Percentiles rank a stretch among this genome's conserved stretches.
These are phyloP conservation scores for Malus hybrid DNA, from an alignment of 331 rosid species.

Conservation along the genomic window DNA sequence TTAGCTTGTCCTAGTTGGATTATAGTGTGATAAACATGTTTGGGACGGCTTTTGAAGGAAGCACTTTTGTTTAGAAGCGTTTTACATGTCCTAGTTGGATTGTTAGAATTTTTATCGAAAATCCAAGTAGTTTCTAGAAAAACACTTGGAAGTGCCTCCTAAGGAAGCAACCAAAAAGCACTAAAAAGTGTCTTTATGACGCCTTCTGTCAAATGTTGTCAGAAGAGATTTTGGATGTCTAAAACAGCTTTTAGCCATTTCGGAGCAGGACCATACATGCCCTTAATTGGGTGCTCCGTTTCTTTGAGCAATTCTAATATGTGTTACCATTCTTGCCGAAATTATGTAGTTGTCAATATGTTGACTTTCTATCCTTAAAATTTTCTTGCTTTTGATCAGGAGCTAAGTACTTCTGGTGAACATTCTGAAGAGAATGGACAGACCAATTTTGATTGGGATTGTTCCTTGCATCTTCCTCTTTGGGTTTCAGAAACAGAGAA, in stretches of 20 bases:
- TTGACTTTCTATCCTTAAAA: neutral
- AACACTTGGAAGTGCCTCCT: too few species aligned
- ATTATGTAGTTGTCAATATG: neutral
- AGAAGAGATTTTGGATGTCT: too few species aligned
- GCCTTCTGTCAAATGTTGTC: too few species aligned
- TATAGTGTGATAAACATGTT: neutral
- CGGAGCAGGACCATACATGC: too few species aligned
- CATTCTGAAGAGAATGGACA: slow-evolving; percentile 3
- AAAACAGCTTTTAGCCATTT: too few species aligned
- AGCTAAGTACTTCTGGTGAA: slow-evolving; percentile 21
- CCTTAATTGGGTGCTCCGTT: neutral
- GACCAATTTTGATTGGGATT: slow-evolving; percentile 62
- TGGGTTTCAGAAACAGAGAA: slow-evolving; percentile 81
- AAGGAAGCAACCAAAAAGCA: too few species aligned
- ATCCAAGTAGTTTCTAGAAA: too few species aligned
- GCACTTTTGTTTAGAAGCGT: too few species aligned
- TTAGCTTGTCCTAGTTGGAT: neutral
- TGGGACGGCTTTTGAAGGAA: too few species aligned
- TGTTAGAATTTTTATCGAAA: too few species aligned
- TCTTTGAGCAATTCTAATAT: neutral
- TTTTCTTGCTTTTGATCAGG: slow-evolving; percentile 24
- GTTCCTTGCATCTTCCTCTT: slow-evolving; percentile 86
- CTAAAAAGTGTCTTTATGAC: too few species aligned
- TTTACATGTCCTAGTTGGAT: too few species aligned
- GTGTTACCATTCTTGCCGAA: neutral